A percentile compares a stretch with the other conserved stretches of the same genome.
These are phyloP conservation scores for Ceratocystis cubensis DNA, from an alignment of 2,329 filamentous ascomycete genomes.

Conservation along the genomic window DNA sequence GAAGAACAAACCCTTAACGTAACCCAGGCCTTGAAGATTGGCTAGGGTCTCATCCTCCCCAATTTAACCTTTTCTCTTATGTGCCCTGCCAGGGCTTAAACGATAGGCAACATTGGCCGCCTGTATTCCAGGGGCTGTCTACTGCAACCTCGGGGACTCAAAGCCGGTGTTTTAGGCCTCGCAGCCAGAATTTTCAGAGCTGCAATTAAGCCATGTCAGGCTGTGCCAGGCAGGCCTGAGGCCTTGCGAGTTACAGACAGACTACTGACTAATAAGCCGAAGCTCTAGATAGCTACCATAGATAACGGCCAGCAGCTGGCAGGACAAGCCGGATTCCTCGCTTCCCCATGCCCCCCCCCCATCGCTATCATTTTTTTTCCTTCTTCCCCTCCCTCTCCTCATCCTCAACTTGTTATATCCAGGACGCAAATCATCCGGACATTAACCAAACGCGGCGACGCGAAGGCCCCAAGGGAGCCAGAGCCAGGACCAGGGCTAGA, in stretches of 20 bases:
- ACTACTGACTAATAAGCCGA: neutral
- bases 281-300: neutral
- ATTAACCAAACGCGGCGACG: neutral
- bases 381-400: neutral
- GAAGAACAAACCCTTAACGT: neutral
- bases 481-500: neutral
- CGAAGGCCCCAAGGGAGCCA: neutral
- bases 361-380: neutral
- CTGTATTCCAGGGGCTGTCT: neutral
- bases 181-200: neutral
- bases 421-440: conserved; percentile 7
- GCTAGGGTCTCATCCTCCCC: neutral
- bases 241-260: neutral
- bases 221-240: neutral
- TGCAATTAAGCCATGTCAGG: neutral
- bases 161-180: neutral
- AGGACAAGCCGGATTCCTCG: neutral
- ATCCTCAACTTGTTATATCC: neutral
- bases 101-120: neutral
- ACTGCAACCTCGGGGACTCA: neutral
- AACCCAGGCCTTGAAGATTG: neutral
- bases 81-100: neutral
- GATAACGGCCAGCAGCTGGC: neutral
- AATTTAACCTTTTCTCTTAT: neutral
- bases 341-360: neutral